Percentiles rank a stretch among this genome's conserved stretches.
Evolutionary conservation across 495 filamentous ascomycete species (phyloP).

Genomic region (Usnea hakonensis): DNA sequence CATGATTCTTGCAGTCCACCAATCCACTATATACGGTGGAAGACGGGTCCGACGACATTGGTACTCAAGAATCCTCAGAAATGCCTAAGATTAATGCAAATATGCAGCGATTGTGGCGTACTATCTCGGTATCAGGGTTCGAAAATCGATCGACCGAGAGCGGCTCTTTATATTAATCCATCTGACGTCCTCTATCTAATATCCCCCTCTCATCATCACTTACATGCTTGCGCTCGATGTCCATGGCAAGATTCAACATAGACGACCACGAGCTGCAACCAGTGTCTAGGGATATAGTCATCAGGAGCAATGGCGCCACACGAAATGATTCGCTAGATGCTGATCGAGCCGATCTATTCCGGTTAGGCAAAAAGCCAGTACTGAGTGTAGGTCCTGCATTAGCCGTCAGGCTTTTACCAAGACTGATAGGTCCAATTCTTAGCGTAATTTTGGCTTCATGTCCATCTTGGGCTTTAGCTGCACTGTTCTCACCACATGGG

Average conservation of each 20-base stretch:
- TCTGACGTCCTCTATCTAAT: neutral
- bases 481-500: conserved; percentile 11
- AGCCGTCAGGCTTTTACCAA: conserved; percentile 10
- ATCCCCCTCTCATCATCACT: neutral
- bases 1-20: too few relatives aligned
- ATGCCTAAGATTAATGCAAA: neutral
- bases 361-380: conserved; percentile 43
- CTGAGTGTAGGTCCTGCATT: conserved; percentile 29
- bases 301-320: neutral
- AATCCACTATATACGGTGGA: too few relatives aligned
- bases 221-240: neutral
- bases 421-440: neutral
- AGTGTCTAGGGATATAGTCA: neutral
- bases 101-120: neutral
- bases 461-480: conserved; percentile 14
- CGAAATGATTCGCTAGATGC: neutral
- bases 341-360: conserved; percentile 26
- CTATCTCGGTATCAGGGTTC: neutral
- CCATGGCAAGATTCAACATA: neutral
- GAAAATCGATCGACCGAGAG: neutral
- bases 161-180: neutral
- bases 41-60: too few relatives aligned
- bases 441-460: conserved; percentile 14
- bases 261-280: neutral
- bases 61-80: too few relatives aligned